Evolutionary conservation across 2,329 filamentous ascomycete species (phyloP), one percentile per base, ranked within the genome.

Genomic region (Xylariaceae sp.): DNA sequence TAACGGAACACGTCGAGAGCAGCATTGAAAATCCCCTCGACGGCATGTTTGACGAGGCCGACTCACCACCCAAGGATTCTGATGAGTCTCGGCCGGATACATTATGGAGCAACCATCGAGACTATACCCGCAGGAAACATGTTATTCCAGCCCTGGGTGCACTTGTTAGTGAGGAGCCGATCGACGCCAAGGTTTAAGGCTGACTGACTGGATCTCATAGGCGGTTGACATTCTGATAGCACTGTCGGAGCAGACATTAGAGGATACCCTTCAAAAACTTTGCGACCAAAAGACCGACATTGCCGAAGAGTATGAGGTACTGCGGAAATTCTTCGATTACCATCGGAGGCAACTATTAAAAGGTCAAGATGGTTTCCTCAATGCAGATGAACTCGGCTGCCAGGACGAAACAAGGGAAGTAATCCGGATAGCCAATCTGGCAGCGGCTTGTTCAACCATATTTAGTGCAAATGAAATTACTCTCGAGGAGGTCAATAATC

Each of bases 71-170:
- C 28, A 56, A 57, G 39, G 58, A 66, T 16, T 12, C 45, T n/a
- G 60, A 28, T 28, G 22, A 66, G 12, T 49, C 60, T 19, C 55
- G 51, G 13, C 51, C 61, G 1, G 65, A 67, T 48, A 62, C 63
- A 6, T 48, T 69, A 31, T 69, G 66, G 66, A 67, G 59, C 48
- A 66, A 68, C n/a, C 64, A 64, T 9, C 51, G 57, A 49, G 57
- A 67, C 45, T 69, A 64, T 47, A 69, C 66, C 3, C 63, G 66
- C 9, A 62, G 65, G 49, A 68, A 66, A 47, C 63, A 68, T 57
- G 62, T 66, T 22, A 63, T 69, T 58, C 67, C 67, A 17, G 60
- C 60, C 16, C 58, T 69, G 36, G 65, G 65, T 48, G 64, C 58
- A 31, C 54, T 69, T 47, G 65, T 67, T 51, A 60, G 65, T 63